Percentiles rank a stretch among this genome's conserved stretches.
Evolutionary conservation across 192 early-diverging fungal species (phyloP).

Genomic region (Mortierella alpina): DNA sequence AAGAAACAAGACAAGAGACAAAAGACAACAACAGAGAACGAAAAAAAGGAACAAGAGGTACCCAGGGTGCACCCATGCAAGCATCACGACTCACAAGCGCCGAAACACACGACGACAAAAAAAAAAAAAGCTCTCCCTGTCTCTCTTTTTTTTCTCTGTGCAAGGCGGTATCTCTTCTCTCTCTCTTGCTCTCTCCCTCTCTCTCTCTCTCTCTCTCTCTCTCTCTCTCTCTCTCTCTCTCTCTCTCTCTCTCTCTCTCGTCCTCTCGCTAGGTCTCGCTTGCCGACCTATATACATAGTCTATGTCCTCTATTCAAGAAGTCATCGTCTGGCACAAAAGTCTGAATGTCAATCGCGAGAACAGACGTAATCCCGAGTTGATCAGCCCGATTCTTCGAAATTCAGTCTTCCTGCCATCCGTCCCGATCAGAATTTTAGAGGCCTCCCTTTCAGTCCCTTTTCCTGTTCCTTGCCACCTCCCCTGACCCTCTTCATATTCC

Average conservation of each 20-base stretch:
- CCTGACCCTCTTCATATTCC: too few relatives aligned
- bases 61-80: too few relatives aligned
- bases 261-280: not conserved
- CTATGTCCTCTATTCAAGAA: too few relatives aligned
- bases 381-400: too few relatives aligned
- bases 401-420: too few relatives aligned
- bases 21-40: not conserved
- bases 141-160: not conserved
- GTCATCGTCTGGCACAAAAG: too few relatives aligned
- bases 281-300: not conserved
- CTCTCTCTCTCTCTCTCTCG: slow-evolving; percentile 2
- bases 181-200: not conserved
- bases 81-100: too few relatives aligned
- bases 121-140: slow-evolving; percentile 3
- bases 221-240: not conserved
- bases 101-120: not conserved
- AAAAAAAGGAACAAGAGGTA: slow-evolving; percentile 2
- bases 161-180: not conserved
- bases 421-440: too few relatives aligned
- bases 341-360: too few relatives aligned
- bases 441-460: too few relatives aligned
- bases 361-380: too few relatives aligned
- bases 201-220: not conserved
- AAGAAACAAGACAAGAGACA: not conserved
- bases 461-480: too few relatives aligned